Evolutionary conservation across 1,284 basidiomycete genomes (phyloP), one percentile per base, ranked within the genome.

Genomic region (Cystobasidium sp.): DNA sequence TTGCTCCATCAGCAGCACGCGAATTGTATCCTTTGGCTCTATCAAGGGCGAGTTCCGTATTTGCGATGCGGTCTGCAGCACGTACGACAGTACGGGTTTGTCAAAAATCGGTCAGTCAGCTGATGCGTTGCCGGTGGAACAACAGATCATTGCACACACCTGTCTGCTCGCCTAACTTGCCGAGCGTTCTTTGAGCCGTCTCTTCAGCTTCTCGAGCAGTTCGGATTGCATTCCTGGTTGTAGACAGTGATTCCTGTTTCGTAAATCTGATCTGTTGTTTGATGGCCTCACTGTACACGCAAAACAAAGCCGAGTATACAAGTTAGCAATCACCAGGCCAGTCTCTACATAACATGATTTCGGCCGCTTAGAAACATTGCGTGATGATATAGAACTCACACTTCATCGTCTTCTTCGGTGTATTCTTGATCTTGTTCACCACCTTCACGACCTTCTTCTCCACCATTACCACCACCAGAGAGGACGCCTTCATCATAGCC

Each of bases 161-260:
- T 56, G 94, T 97, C 84, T 99, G 97, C 78, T 93, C 91, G n/a
- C 92, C 95, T 18, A 99, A 87, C 81, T 89, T 91, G 77, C 84
- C 85, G 56, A 99, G 84, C 14, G 96, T 99, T 77, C 90, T 90
- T 69, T 91, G 85, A 24, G 93, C 97, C 7, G 92, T 97, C 83
- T 99, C 97, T 83, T 98, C 96, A 0, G 96, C 94, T 83, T 99
- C 94, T 16, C 91, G 87, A 24, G 95, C 96, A 81, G 98, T 86
- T 64, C 94, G 88, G 63, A 99, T 86, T 3, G 96, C 95, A 83
- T 99, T 98, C 78, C 95, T 86, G 0, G 94, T 93, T 31, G 91
- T 92, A 74, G 89, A 90, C 62, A 97, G 90, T 81, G 89, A 91
- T 80, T 99, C 96, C 83, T 97, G 94, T 84, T 99, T 99, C 77